These are phyloP conservation scores for Neurospora tetrasperma DNA, from an alignment of 495 filamentous ascomycete genomes.

Conservation along the genomic window DNA sequence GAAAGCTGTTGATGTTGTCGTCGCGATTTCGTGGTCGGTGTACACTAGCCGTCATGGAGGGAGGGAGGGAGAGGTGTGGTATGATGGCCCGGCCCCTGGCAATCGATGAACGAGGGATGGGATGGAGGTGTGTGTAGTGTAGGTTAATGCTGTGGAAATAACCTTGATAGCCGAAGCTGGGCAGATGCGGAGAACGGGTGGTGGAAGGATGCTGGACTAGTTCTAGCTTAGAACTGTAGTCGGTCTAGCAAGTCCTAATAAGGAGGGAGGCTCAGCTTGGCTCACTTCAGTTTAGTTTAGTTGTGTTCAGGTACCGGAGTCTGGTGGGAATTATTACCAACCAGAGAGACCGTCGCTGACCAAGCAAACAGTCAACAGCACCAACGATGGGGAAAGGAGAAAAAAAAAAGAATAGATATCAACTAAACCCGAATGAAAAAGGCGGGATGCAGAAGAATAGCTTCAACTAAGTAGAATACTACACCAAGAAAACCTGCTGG, in stretches of 20 bases:
- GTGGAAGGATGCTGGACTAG: background rate
- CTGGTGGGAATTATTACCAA: background rate
- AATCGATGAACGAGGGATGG: background rate
- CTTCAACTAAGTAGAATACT: background rate
- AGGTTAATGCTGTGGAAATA: background rate
- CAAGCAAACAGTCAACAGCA: conserved; percentile 8
- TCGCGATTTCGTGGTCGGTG: background rate
- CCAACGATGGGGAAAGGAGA: background rate
- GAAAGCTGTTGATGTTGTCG: background rate
- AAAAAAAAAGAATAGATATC: background rate
- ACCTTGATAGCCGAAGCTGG: background rate
- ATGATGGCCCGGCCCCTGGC: background rate
- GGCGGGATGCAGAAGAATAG: conserved; percentile 6
- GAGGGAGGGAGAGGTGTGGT: background rate
- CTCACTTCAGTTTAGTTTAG: background rate
- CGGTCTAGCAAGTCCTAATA: background rate
- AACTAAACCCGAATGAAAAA: background rate
- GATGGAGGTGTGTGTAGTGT: too few species aligned
- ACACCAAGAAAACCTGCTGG: background rate
- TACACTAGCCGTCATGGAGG: background rate
- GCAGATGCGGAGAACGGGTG: background rate
- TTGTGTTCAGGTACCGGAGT: background rate
- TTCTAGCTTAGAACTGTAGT: conserved; percentile 2
- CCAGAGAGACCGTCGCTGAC: background rate
- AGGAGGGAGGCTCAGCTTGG: background rate